These are phyloP conservation scores for Cudoniella acicularis DNA, from an alignment of 495 filamentous ascomycete species.

Conservation along the genomic window DNA sequence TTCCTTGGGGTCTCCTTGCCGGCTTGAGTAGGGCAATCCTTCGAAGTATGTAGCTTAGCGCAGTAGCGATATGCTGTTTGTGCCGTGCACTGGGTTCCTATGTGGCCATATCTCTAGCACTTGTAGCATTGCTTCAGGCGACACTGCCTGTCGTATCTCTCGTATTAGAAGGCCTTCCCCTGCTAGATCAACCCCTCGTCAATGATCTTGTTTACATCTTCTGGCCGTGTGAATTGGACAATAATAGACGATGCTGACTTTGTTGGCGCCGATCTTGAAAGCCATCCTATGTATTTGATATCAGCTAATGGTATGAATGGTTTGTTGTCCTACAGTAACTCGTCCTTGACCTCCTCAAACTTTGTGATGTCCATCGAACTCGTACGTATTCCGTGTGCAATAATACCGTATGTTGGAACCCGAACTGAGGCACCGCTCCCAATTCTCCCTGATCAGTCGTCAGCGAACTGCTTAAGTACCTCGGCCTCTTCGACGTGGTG, in stretches of 20 bases:
- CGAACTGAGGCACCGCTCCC: background rate
- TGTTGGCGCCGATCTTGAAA: background rate
- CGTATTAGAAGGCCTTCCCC: slow-evolving; percentile 15
- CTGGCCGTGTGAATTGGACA: background rate
- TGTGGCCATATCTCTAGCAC: slow-evolving; percentile 23
- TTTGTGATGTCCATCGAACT: slow-evolving; percentile 6
- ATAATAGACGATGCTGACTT: slow-evolving; percentile 6
- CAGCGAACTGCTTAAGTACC: slow-evolving; percentile 1
- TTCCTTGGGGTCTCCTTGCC: slow-evolving; percentile 5
- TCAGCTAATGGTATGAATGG: slow-evolving; percentile 1
- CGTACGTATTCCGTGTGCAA: slow-evolving; percentile 4
- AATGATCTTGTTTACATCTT: slow-evolving; percentile 17
- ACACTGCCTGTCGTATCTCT: slow-evolving; percentile 20
- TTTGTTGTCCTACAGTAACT: slow-evolving; percentile 12
- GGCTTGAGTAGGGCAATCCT: slow-evolving; percentile 14
- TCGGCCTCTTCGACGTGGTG: background rate
- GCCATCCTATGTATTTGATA: slow-evolving; percentile 14
- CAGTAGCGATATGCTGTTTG: slow-evolving; percentile 19
- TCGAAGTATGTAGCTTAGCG: slow-evolving; percentile 14
- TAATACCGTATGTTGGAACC: slow-evolving; percentile 8
- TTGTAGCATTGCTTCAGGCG: slow-evolving; percentile 24
- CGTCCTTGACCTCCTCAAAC: slow-evolving; percentile 3
- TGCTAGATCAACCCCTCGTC: slow-evolving; percentile 15
- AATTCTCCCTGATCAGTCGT: slow-evolving; percentile 2
- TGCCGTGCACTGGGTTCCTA: slow-evolving; percentile 22